Base-by-base conservation (phyloP, 345 rosid genomes). In the Toxicodendron radicans region DNA sequence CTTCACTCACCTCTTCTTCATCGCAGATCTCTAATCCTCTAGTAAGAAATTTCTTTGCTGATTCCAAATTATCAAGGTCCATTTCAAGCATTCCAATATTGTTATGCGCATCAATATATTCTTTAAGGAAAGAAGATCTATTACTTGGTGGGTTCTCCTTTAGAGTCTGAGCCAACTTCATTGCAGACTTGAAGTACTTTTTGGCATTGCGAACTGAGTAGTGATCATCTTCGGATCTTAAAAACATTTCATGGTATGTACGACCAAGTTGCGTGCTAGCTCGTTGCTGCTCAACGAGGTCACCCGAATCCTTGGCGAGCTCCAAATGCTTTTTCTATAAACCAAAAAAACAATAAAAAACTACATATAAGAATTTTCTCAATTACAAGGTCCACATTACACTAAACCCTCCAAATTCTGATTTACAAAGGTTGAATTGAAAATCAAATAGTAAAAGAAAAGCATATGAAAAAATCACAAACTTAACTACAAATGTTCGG, bases 181-280 rank as follows among this genome's bases (percentile, higher is more conserved):
- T 93, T 21, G 99, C 90, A 59, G 85, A 82, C 79, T 82, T 87
- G 78, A 93, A 95, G 70, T 95, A 90, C 83, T 93, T 93, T 66
- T 86, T 95, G 18, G 99, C 95, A 76, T 92, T 95, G 46, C 82
- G 85, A 66, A 88, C 73, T 0, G 95, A 84, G 61, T 76, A 79
- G 66, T 89, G 91, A 45, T 93, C 98, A 78, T 84, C 88, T 4
- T 86, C 87, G 46, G 93, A 88, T 73, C 56, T 84, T 32, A 83
- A 35, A 75, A 91, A 86, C 69, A 91, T 72, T 66, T 87, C 98
- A 60, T 95, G 91, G 80, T 90, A 93, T 3, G 97, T 91, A n/a
- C 97, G 96, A 64, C 98, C 97, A 13, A 95, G 93, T 66, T 91
- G 97, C 4, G 99, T 95, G 75, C 88, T 83, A 7, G 98, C 98